Percentiles rank a stretch among this genome's conserved stretches.
phyloP scores from a whole-genome alignment of 2,329 filamentous ascomycete genomes.

The Fusarium torreyae region DNA sequence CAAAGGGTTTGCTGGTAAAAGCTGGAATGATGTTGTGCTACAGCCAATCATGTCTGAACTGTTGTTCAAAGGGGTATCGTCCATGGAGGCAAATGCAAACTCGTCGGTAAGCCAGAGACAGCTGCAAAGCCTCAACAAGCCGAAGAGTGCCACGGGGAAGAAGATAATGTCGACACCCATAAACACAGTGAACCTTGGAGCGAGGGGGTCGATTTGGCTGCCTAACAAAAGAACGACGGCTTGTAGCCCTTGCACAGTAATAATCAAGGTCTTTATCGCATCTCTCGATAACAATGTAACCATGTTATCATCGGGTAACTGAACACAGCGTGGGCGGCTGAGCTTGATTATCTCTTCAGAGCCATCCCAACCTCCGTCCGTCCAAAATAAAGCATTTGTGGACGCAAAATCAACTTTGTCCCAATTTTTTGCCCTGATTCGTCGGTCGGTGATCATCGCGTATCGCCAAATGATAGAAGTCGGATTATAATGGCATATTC shows the following conservation, averaged over 20 bases:
- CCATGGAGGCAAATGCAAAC: slow-evolving; percentile 5
- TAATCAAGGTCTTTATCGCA: slow-evolving; percentile 9
- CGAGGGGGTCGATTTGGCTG: neutral
- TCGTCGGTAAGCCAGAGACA: slow-evolving; percentile 14
- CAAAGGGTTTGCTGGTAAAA: slow-evolving; percentile 1
- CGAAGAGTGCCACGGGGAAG: slow-evolving; percentile 20
- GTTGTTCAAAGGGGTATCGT: neutral
- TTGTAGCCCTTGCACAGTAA: slow-evolving; percentile 13
- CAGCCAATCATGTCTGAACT: neutral
- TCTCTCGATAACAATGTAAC: neutral
- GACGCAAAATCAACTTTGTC: slow-evolving; percentile 16
- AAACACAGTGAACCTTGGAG: neutral
- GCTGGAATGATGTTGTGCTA: neutral
- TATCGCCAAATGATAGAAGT: slow-evolving; percentile 37
- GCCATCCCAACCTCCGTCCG: slow-evolving; percentile 27
- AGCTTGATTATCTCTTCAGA: slow-evolving; percentile 17
- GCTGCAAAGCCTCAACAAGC: slow-evolving; percentile 17
- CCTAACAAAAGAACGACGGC: slow-evolving; percentile 5
- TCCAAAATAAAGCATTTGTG: slow-evolving; percentile 31
- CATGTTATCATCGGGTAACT: slow-evolving; percentile 4
- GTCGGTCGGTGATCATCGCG: slow-evolving; percentile 13
- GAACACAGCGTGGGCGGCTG: slow-evolving; percentile 1
- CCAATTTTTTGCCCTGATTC: slow-evolving; percentile 18
- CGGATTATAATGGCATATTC: slow-evolving; percentile 32
- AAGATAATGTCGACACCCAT: slow-evolving; percentile 31